Percentiles rank a stretch among this genome's conserved stretches.
phyloP scores from a whole-genome alignment of 768 basidiomycete species.

The Lentinula lateritia region DNA sequence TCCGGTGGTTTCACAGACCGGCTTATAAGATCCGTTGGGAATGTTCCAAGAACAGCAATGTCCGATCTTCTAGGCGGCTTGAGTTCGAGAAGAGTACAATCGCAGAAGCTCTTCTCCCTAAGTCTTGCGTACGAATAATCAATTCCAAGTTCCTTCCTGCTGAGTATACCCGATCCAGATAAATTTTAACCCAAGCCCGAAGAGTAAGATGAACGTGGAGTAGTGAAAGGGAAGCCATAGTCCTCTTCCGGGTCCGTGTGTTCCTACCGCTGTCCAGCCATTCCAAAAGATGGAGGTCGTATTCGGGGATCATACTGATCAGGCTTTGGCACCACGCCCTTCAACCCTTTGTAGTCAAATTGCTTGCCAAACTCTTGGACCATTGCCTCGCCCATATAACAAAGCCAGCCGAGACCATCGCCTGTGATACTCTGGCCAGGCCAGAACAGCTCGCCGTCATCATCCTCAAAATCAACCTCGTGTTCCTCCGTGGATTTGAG shows the following conservation, averaged over 20 bases:
- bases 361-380: slow-evolving; percentile 75
- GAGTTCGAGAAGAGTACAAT: background rate
- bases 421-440: slow-evolving; percentile 68
- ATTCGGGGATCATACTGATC: slow-evolving; percentile 19
- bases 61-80: background rate
- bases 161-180: background rate
- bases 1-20: background rate
- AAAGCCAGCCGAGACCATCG: slow-evolving; percentile 84
- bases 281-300: background rate
- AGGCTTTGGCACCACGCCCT: slow-evolving; percentile 70
- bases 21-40: background rate
- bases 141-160: background rate
- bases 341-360: slow-evolving; percentile 66
- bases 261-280: background rate
- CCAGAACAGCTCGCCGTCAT: slow-evolving; percentile 85
- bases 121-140: background rate
- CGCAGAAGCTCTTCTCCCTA: background rate
- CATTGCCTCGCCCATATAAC: slow-evolving; percentile 83
- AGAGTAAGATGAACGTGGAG: background rate
- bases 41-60: background rate
- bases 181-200: background rate
- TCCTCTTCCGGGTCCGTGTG: background rate
- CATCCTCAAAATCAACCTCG: slow-evolving; percentile 79
- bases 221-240: background rate
- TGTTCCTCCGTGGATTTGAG: slow-evolving; percentile 63